Conservation (phyloP, 2,329 filamentous ascomycete genomes). For the Hypoxylon sp. region DNA sequence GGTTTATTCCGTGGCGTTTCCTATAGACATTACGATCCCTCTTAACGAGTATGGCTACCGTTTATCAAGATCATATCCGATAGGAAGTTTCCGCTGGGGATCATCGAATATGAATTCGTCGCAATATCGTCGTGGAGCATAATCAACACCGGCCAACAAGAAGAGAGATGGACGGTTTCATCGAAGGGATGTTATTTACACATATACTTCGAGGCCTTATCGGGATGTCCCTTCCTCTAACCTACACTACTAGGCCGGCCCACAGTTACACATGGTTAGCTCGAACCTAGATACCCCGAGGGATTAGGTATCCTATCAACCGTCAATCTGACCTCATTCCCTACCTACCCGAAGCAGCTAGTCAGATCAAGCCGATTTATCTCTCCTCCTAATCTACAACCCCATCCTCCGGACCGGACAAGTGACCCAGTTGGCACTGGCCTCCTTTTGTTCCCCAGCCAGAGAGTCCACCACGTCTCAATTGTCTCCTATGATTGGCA, state of each 20-base stretch:
- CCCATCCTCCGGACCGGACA: slow-evolving; percentile 34
- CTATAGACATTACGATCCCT: too few species aligned
- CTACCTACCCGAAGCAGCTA: slow-evolving; percentile 41
- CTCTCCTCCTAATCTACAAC: slow-evolving; percentile 15
- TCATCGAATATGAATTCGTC: not conserved
- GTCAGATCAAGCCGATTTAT: slow-evolving; percentile 28
- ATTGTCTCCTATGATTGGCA: slow-evolving; percentile 34
- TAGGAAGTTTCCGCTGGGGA: not conserved
- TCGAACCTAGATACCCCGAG: slow-evolving; percentile 7
- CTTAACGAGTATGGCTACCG: not conserved
- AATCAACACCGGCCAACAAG: not conserved
- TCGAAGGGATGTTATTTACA: not conserved
- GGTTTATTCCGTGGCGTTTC: not conserved
- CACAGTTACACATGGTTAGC: slow-evolving; percentile 16
- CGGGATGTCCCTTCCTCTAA: not conserved
- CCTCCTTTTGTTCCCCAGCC: slow-evolving; percentile 15
- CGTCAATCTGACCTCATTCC: slow-evolving; percentile 39
- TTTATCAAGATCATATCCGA: not conserved
- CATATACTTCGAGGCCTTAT: slow-evolving; percentile 16
- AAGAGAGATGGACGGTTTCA: not conserved
- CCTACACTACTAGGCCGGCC: slow-evolving; percentile 13
- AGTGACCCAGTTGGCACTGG: slow-evolving; percentile 11
- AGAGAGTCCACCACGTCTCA: slow-evolving; percentile 13
- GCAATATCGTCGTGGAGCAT: not conserved
- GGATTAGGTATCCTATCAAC: slow-evolving; percentile 17